Evolutionary conservation across 805 yeast species (phyloP).

Genomic region (Cyberlindnera veronae): DNA sequence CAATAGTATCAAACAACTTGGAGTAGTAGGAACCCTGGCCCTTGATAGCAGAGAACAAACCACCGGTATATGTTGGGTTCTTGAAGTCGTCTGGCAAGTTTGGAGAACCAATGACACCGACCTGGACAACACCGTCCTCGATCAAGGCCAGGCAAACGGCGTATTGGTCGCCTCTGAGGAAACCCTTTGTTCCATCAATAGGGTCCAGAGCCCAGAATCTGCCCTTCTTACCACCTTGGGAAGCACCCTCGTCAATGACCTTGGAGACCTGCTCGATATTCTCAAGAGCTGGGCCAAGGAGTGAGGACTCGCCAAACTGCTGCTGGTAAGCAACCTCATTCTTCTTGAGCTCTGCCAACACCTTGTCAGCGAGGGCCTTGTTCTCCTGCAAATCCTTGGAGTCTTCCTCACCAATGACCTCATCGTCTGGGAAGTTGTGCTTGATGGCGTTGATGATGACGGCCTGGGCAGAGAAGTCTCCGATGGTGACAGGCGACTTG

Average conservation of each 20-base stretch:
- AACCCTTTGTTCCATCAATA: slow-evolving; percentile 97
- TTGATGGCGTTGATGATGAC: slow-evolving; percentile 80
- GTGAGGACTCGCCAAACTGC: slow-evolving; percentile 17
- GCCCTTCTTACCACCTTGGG: slow-evolving; percentile 72
- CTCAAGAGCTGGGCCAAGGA: slow-evolving; percentile 37
- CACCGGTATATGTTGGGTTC: slow-evolving; percentile 51
- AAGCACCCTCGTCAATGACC: slow-evolving; percentile 76
- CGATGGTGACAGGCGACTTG: slow-evolving; percentile 92
- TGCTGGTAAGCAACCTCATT: slow-evolving; percentile 45
- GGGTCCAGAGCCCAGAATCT: slow-evolving; percentile 98
- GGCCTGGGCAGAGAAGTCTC: slow-evolving; percentile 96
- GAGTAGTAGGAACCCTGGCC: slow-evolving; percentile 59
- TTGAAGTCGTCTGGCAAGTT: slow-evolving; percentile 53
- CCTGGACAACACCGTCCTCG: slow-evolving; percentile 76
- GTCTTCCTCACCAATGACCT: slow-evolving; percentile 93
- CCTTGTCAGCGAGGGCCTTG: slow-evolving; percentile 44
- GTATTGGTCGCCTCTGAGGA: slow-evolving; percentile 91
- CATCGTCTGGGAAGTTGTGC: slow-evolving; percentile 77
- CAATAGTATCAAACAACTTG: slow-evolving; percentile 34
- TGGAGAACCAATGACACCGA: slow-evolving; percentile 97
- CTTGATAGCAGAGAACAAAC: slow-evolving; percentile 65
- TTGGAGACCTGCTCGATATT: slow-evolving; percentile 49
- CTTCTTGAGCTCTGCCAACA: slow-evolving; percentile 55
- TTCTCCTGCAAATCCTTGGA: slow-evolving; percentile 61
- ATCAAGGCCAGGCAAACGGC: slow-evolving; percentile 93